Base-by-base conservation (phyloP, 2,329 filamentous ascomycete species). In the Aspergillus sp. region DNA sequence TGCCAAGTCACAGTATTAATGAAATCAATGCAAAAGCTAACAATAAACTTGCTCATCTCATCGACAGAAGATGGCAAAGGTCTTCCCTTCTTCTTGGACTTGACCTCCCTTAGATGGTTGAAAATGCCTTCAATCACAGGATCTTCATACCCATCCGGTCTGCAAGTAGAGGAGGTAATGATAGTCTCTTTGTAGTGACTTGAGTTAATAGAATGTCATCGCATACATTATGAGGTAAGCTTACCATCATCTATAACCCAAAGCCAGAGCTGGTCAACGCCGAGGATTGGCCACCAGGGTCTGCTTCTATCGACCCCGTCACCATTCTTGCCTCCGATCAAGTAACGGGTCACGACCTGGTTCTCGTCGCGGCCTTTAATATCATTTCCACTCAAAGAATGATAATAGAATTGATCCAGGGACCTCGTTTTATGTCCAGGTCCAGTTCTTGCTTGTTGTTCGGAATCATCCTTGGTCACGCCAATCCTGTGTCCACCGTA, bases 231-330 rank as follows among this genome's bases (percentile, higher is more conserved):
- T 12, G 10, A 36, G 10, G 16, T 12, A 7, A 60, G 47, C 63
- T 31, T 61, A 67, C 62, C 50, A 3, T 62, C 56, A 22, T 64
- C 61, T n/a, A 65, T 46, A 20, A 65, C 61, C 65, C 65, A 66
- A 9, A 67, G 50, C 65, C 65, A 67, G 2, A 67, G 55, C 31
- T 67, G 64, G 56, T 63, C 60, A 12, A 68, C 60, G 11, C 56
- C 52, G n/a, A 67, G 45, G 26, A 65, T 63, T 42, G 36, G 36
- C 36, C 36, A 42, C 36, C 49, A 18, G 39, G 5, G 12, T 32
- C 39, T 24, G 36, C 16, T 42, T 7, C 5, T n/a, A 1, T 42
- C 14, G 5, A 42, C 36, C 36, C 36, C 36, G 6, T 42, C 36
- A 42, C 36, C 36, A n/a, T 42, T 42, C 36, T 42, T 42, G 14